Evolutionary conservation across 192 early-diverging fungal species (phyloP).

Genomic region (Geranomyces variabilis): DNA sequence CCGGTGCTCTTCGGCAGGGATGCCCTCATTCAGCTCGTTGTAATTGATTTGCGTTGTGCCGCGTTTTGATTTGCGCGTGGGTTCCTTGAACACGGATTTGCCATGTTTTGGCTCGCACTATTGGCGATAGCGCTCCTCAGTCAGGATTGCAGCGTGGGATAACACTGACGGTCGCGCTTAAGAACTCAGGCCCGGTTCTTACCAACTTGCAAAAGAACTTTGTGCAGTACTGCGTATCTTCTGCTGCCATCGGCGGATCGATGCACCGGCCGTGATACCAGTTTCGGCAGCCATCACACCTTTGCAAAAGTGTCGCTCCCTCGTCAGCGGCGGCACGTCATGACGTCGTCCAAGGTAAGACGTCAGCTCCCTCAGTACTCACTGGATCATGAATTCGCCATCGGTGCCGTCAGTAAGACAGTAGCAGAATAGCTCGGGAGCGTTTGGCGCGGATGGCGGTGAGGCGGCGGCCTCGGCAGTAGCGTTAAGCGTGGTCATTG

Average conservation of each 20-base stretch:
- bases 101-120: constrained; percentile 44
- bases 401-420: constrained; percentile 27
- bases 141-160: constrained; percentile 5
- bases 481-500: too few relatives aligned
- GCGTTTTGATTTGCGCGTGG: constrained; percentile 39
- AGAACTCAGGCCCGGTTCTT: too few relatives aligned
- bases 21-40: constrained; percentile 78
- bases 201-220: constrained; percentile 51
- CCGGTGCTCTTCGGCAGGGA: constrained; percentile 69
- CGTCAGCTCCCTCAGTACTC: not conserved
- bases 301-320: not conserved
- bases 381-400: constrained; percentile 37
- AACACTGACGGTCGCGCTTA: too few relatives aligned
- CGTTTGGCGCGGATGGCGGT: too few relatives aligned
- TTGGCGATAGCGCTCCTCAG: not conserved
- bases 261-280: constrained; percentile 40
- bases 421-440: constrained; percentile 16
- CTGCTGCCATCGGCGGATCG: constrained; percentile 25
- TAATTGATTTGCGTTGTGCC: constrained; percentile 71
- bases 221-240: constrained; percentile 27
- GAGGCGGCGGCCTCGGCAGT: too few relatives aligned
- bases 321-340: not conserved
- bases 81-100: constrained; percentile 36
- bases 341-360: not conserved
- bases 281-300: constrained; percentile 34